Evolutionary conservation across 1,284 basidiomycete species (phyloP), one percentile per base, ranked within the genome.

Genomic region (Porodaedalea pini): DNA sequence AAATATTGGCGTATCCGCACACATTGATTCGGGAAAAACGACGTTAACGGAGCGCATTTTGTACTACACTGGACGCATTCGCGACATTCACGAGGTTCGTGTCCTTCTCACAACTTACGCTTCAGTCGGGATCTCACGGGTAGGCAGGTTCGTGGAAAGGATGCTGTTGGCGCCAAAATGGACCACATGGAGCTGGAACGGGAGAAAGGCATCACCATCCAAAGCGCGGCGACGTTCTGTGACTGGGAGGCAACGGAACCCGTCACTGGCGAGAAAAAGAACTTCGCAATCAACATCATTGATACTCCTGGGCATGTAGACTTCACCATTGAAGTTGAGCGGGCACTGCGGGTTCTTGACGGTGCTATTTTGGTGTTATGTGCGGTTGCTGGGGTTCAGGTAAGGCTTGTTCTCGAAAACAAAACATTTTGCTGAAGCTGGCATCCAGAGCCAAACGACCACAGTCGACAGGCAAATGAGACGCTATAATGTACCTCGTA

Each of bases 291-390:
- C 71, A 99, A 99, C 72, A 99, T 99, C 63, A 99, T 99, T 68
- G 97, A 99, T 75, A 99, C 97, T 0, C 97, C 97, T 61, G 96
- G 94, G 65, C 97, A 99, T 79, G 97, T 99, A 65, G 97, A 99
- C 72, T 99, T 99, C 69, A 99, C 97, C 2, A 99, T 99, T 67
- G 97, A 99, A 73, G 97, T 99, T 5, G 97, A 99, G 73, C 85
- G 97, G 29, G 97, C 97, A 32, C 77, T 99, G 51, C 87, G 97
- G 63, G 97, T 99, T 7, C 76, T 99, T 58, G 97, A 99, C 71
- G 97, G 97, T 63, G 97, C 97, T 47, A 91, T 98, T 51, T 74
- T 99, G 64, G 97, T 99, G 23, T 79, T 99, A 36, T 99, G 97
- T 76, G 94, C 97, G 23, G 96, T 98, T 45, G 89, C 92, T 56